These are phyloP conservation scores for Lasiosphaeria hispida DNA, from an alignment of 495 filamentous ascomycete species.

Conservation along the genomic window DNA sequence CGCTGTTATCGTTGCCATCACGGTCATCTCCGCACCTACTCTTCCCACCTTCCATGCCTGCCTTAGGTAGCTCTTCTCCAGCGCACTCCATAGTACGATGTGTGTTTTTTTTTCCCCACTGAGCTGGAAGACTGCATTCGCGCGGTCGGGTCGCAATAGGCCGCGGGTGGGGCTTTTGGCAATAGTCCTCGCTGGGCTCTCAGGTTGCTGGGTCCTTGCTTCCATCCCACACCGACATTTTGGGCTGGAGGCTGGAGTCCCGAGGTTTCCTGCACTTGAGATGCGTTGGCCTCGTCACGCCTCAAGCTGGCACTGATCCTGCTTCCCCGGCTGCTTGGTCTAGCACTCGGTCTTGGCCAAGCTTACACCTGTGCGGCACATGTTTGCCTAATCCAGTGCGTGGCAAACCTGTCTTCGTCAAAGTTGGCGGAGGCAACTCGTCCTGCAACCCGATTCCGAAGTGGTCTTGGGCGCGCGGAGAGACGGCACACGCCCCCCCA, in stretches of 20 bases:
- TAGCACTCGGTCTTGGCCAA: conserved; percentile 13
- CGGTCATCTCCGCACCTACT: no score
- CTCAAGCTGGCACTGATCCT: conserved; percentile 20
- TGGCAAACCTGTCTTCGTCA: conserved; percentile 5
- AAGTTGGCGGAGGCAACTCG: background rate
- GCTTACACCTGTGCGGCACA: conserved; percentile 4
- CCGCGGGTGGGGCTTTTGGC: background rate
- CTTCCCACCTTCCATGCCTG: no score
- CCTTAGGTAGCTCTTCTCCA: no score
- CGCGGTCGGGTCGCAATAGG: background rate
- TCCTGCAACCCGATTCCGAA: background rate
- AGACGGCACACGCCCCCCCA: background rate
- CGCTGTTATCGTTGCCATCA: no score
- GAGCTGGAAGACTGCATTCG: background rate
- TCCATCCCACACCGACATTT: conserved; percentile 36
- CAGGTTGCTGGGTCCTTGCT: background rate
- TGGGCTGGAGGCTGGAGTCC: conserved; percentile 25
- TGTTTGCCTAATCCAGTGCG: conserved; percentile 20
- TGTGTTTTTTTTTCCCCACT: background rate
- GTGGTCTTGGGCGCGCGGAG: background rate
- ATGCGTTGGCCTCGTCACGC: conserved; percentile 27
- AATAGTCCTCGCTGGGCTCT: no score
- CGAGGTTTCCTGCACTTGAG: conserved; percentile 14
- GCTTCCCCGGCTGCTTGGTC: conserved; percentile 21
- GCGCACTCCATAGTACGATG: background rate